These are phyloP conservation scores for Zarea fungicola DNA, from an alignment of 2,329 filamentous ascomycete genomes.

Conservation along the genomic window DNA sequence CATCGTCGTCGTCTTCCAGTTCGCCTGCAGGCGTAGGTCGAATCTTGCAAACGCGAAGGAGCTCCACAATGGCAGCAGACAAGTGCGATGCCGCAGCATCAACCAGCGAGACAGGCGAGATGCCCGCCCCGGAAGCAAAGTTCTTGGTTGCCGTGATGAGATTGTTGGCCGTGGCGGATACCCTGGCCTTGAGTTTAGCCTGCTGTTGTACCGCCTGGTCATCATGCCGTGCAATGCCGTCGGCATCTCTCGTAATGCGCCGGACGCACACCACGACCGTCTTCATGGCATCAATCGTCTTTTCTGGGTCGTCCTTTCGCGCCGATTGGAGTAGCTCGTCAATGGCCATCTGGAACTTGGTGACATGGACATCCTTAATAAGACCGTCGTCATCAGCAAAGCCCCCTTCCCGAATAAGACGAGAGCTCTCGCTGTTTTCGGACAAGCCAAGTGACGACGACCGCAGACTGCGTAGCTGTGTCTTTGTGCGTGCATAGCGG, in stretches of 20 bases:
- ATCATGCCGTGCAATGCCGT: conserved; percentile 49
- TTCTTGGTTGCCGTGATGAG: conserved; percentile 94
- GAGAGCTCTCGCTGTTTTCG: conserved; percentile 64
- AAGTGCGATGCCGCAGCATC: conserved; percentile 92
- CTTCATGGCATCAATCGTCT: conserved; percentile 82
- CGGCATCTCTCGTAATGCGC: conserved; percentile 77
- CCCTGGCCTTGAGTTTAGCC: conserved; percentile 68
- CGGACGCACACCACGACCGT: conserved; percentile 76
- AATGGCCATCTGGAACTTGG: conserved; percentile 89
- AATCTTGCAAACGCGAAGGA: conserved; percentile 80
- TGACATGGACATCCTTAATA: conserved; percentile 87
- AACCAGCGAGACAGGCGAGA: conserved; percentile 87
- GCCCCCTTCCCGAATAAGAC: conserved; percentile 58
- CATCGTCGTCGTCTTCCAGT: conserved; percentile 72
- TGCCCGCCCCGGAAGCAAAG: conserved; percentile 72
- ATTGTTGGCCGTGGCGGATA: conserved; percentile 92
- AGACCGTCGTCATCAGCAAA: conserved; percentile 69
- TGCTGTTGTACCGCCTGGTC: conserved; percentile 53
- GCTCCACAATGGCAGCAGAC: conserved; percentile 77
- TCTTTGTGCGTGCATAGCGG: conserved; percentile 82
- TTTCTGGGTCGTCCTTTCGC: conserved; percentile 65
- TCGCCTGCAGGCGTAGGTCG: conserved; percentile 68
- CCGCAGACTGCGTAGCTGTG: conserved; percentile 76
- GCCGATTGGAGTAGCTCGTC: conserved; percentile 82
- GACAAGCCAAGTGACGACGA: conserved; percentile 72